phyloP scores from a whole-genome alignment of 805 yeast species.

The Cyberlindnera xylosilytica region DNA sequence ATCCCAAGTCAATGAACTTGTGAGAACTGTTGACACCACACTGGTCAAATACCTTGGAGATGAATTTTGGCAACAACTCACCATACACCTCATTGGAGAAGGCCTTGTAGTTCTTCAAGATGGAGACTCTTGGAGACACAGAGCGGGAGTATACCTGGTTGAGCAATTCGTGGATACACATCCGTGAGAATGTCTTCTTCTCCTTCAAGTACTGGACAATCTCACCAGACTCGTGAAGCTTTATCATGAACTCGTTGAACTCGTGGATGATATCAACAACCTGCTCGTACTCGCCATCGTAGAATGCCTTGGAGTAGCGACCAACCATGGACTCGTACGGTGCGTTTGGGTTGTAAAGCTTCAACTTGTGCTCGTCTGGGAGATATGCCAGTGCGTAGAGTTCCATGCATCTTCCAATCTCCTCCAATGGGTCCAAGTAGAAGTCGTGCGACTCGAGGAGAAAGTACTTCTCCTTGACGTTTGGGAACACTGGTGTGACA shows the following conservation, averaged over 20 bases:
- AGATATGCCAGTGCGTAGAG: conserved; percentile 37
- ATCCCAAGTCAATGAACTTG: conserved; percentile 83
- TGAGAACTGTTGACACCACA: conserved; percentile 52
- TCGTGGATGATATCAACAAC: conserved; percentile 36
- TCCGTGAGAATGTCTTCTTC: conserved; percentile 34
- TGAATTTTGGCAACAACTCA: conserved; percentile 76
- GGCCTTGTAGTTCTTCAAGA: conserved; percentile 70
- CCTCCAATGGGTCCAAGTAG: conserved; percentile 60
- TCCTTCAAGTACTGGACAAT: conserved; percentile 31
- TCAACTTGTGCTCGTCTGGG: conserved; percentile 33
- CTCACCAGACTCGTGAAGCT: conserved; percentile 33
- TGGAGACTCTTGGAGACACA: conserved; percentile 69
- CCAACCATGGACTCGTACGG: conserved; percentile 39
- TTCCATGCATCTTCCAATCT: conserved; percentile 52
- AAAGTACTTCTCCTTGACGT: conserved; percentile 46
- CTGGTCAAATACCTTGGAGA: conserved; percentile 60
- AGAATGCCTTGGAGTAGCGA: conserved; percentile 33
- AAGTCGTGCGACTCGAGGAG: conserved; percentile 51
- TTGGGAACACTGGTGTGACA: conserved; percentile 36
- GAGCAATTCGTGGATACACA: conserved; percentile 62
- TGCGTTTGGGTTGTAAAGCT: conserved; percentile 33
- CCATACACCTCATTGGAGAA: conserved; percentile 92
- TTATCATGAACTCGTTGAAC: conserved; percentile 40
- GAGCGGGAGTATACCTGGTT: conserved; percentile 72
- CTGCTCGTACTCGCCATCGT: conserved; percentile 27